Evolutionary conservation across 345 rosid genomes (phyloP).

Genomic region (Citrus inodora): DNA sequence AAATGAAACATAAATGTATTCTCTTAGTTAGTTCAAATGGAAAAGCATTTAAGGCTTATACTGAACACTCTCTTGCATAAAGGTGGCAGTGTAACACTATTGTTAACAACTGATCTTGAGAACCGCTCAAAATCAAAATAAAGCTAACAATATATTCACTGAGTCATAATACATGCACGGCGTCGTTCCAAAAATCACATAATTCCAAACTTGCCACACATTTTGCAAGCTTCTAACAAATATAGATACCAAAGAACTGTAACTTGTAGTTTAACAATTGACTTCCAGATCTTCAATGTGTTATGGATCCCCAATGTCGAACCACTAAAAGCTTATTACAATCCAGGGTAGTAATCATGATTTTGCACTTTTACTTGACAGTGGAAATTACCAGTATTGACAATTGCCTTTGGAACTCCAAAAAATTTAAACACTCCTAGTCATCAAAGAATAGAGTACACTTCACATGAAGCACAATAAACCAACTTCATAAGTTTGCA

Average conservation of each 20-base stretch:
- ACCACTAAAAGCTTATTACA: conserved; percentile 6
- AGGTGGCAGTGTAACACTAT: conserved; percentile 1
- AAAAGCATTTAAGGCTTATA: conserved; percentile 10
- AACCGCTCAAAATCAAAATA: not conserved
- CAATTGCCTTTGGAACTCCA: conserved; percentile 12
- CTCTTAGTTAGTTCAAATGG: conserved; percentile 3
- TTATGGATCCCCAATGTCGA: not conserved
- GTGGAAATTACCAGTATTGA: conserved; percentile 9
- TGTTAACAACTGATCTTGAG: conserved; percentile 3
- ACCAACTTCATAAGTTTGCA: conserved; percentile 31
- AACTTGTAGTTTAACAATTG: not conserved
- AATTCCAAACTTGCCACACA: conserved; percentile 6
- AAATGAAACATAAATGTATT: not conserved
- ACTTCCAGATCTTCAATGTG: conserved; percentile 8
- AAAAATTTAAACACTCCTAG: conserved; percentile 9
- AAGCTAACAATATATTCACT: conserved; percentile 8
- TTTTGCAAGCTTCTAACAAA: conserved; percentile 13
- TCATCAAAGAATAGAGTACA: conserved; percentile 18
- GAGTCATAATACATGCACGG: not conserved
- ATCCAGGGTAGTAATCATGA: conserved; percentile 13
- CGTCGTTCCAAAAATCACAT: not conserved
- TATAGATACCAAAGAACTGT: not conserved
- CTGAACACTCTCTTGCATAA: conserved; percentile 8
- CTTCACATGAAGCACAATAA: conserved; percentile 23
- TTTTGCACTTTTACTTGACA: conserved; percentile 15